Conservation (phyloP, 2,329 filamentous ascomycete species). For the Aspergillus eucalypticola region DNA sequence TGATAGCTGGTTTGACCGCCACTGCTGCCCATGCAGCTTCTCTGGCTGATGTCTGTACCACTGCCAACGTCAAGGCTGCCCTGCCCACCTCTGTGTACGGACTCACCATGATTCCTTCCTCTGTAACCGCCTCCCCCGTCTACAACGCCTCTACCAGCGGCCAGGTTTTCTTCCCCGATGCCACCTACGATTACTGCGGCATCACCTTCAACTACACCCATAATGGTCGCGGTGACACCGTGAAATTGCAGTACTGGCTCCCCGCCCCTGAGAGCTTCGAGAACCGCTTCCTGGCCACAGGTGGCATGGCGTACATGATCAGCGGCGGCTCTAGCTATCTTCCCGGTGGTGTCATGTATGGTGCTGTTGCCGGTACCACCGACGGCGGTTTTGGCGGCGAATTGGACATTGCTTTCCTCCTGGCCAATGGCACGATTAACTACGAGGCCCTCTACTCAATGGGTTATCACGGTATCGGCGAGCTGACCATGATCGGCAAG, state of each 20-base stretch:
- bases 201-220: constrained; percentile 47
- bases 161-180: constrained; percentile 28
- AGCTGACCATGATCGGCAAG: constrained; percentile 53
- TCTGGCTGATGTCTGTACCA: constrained; percentile 46
- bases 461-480: constrained; percentile 52
- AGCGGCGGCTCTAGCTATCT: constrained; percentile 40
- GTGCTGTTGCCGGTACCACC: constrained; percentile 45
- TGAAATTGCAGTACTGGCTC: constrained; percentile 42
- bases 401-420: constrained; percentile 35
- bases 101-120: constrained; percentile 44
- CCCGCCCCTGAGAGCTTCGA: constrained; percentile 40
- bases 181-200: constrained; percentile 40
- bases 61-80: constrained; percentile 45
- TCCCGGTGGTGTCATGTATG: constrained; percentile 46
- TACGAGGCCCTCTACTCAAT: constrained; percentile 37
- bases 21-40: constrained; percentile 10
- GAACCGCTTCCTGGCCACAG: constrained; percentile 49
- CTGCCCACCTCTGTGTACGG: constrained; percentile 47
- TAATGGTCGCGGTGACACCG: constrained; percentile 41
- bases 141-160: constrained; percentile 9
- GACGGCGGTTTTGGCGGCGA: constrained; percentile 47
- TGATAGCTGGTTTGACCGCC: constrained; percentile 10
- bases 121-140: constrained; percentile 43
- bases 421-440: constrained; percentile 49
- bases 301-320: constrained; percentile 28